A percentile compares a stretch with the other conserved stretches of the same genome.
Conservation (phyloP, 805 yeast species). For the Lipomyces japonicus region DNA sequence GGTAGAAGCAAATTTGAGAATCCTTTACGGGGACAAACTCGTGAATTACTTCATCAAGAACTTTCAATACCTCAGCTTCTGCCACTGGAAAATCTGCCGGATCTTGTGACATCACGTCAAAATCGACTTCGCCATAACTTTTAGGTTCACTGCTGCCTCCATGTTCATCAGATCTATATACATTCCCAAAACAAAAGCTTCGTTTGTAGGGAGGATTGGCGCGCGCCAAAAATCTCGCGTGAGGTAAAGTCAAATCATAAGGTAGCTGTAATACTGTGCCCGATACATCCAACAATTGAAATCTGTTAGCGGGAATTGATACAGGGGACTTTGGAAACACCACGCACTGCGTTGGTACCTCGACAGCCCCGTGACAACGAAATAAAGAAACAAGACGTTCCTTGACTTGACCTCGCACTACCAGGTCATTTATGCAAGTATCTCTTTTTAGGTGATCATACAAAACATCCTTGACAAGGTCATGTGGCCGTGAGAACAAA, state of each 20-base stretch:
- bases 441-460: slow-evolving; percentile 51
- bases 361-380: slow-evolving; percentile 80
- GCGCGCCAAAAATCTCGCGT: slow-evolving; percentile 78
- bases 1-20: slow-evolving; percentile 53
- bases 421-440: slow-evolving; percentile 44
- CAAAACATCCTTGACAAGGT: slow-evolving; percentile 76
- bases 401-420: slow-evolving; percentile 58
- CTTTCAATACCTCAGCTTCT: slow-evolving; percentile 87
- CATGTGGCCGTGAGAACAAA: slow-evolving; percentile 78
- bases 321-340: slow-evolving; percentile 81
- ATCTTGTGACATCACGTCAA: slow-evolving; percentile 68
- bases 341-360: slow-evolving; percentile 58
- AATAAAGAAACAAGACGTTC: slow-evolving; percentile 62
- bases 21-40: slow-evolving; percentile 56
- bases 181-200: slow-evolving; percentile 71
- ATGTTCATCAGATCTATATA: slow-evolving; percentile 50
- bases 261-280: slow-evolving; percentile 89
- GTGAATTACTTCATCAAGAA: slow-evolving; percentile 71
- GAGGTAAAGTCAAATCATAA: slow-evolving; percentile 83
- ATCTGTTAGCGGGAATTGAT: slow-evolving; percentile 51
- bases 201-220: slow-evolving; percentile 53
- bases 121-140: slow-evolving; percentile 73
- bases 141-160: slow-evolving; percentile 47
- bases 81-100: slow-evolving; percentile 49
- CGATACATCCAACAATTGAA: slow-evolving; percentile 73